Evolutionary conservation across 495 filamentous ascomycete species (phyloP).

Genomic region (Neurospora sp.): DNA sequence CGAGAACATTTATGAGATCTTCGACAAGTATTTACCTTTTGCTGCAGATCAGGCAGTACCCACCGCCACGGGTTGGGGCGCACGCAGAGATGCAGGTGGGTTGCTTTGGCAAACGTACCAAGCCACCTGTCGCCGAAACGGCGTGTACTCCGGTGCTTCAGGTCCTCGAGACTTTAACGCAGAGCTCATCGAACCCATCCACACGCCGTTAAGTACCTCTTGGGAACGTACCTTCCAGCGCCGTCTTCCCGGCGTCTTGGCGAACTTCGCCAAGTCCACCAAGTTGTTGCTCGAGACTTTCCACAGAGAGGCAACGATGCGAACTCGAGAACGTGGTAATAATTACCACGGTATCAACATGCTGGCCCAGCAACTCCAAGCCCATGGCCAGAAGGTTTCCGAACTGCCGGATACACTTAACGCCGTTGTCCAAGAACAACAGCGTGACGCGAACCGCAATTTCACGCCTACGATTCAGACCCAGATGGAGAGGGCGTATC

Average conservation of each 20-base stretch:
- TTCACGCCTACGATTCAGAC: conserved; percentile 43
- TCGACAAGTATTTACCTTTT: conserved; percentile 21
- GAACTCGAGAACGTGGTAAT: conserved; percentile 9
- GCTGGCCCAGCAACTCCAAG: conserved; percentile 30
- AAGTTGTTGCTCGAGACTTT: conserved; percentile 20
- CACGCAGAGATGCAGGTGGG: conserved; percentile 35
- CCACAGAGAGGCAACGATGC: conserved; percentile 25
- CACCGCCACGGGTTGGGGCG: conserved; percentile 42
- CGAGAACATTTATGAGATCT: conserved; percentile 38
- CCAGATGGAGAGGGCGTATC: conserved; percentile 40
- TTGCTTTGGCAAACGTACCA: conserved; percentile 49
- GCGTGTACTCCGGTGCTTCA: conserved; percentile 23
- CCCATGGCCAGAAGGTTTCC: conserved; percentile 24
- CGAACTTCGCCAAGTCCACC: conserved; percentile 2
- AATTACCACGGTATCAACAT: conserved; percentile 18
- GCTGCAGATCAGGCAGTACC: conserved; percentile 28
- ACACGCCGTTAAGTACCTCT: not conserved
- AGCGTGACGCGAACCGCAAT: conserved; percentile 46
- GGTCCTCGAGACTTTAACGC: conserved; percentile 40
- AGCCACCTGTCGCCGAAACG: conserved; percentile 43
- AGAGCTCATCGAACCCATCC: conserved; percentile 35
- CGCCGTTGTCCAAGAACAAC: conserved; percentile 29
- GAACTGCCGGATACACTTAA: conserved; percentile 21
- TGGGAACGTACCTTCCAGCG: conserved; percentile 49
- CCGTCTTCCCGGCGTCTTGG: conserved; percentile 15